A percentile compares a stretch with the other conserved stretches of the same genome.
These are phyloP conservation scores for Ophiostoma fasciatum DNA, from an alignment of 2,329 filamentous ascomycete genomes.

Conservation along the genomic window DNA sequence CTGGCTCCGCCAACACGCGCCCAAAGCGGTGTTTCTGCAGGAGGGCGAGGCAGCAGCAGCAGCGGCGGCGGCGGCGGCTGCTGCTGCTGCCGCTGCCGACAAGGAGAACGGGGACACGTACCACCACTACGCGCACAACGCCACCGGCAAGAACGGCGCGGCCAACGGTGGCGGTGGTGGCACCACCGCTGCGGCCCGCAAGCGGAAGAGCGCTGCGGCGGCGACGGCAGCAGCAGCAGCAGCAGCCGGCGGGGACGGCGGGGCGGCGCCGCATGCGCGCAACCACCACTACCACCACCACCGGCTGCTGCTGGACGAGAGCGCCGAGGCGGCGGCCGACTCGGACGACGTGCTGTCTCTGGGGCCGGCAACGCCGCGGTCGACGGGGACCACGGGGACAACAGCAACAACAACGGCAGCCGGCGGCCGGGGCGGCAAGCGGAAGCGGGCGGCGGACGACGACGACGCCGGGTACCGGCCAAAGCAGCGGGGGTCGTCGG, in stretches of 20 bases:
- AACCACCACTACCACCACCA: too few species aligned
- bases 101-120: slow-evolving; percentile 24
- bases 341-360: slow-evolving; percentile 11
- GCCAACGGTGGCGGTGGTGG: neutral
- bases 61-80: slow-evolving; percentile 9
- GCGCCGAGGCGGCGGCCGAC: neutral
- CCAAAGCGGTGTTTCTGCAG: slow-evolving; percentile 64
- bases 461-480: slow-evolving; percentile 34
- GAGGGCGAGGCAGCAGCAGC: slow-evolving; percentile 40
- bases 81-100: slow-evolving; percentile 18
- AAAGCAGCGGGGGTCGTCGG: slow-evolving; percentile 15
- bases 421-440: slow-evolving; percentile 29
- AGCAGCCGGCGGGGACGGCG: too few species aligned
- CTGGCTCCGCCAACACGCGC: slow-evolving; percentile 77
- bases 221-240: too few species aligned
- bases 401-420: slow-evolving; percentile 12
- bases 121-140: slow-evolving; percentile 9
- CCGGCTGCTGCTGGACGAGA: too few species aligned
- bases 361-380: slow-evolving; percentile 7
- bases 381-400: too few species aligned
- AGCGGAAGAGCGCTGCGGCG: slow-evolving; percentile 5
- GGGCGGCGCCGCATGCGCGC: too few species aligned
- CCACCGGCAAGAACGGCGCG: slow-evolving; percentile 11
- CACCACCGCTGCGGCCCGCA: neutral
- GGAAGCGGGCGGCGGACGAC: slow-evolving; percentile 39